Evolutionary conservation across 2,329 filamentous ascomycete species (phyloP), one percentile per base, ranked within the genome.

Genomic region (Penicillium sp.): DNA sequence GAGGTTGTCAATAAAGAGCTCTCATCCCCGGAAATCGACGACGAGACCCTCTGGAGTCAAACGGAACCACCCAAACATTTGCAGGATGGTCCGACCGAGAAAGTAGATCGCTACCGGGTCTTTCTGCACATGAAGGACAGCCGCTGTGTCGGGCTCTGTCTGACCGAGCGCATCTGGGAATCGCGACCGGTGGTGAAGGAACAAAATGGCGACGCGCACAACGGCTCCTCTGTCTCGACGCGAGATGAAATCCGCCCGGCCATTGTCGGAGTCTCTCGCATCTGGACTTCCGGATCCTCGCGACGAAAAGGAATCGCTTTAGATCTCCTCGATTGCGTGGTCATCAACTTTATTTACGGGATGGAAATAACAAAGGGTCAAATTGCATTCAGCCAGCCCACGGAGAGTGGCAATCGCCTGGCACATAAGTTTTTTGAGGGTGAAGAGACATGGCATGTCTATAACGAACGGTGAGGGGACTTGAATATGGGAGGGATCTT

Each of bases 351-450:
- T 65, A 77, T 84, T 53, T 82, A 83, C 59, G 81, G 81, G 2
- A 76, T 84, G 71, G 78, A 79, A 39, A 77, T 86, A 48, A 75
- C 79, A 19, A 86, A 83, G 68, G 75, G 78, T 12, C 71, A 80
- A 66, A 77, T 88, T 39, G 86, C 86, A 3, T 88, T 89, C 73
- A 87, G 84, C 64, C 84, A 87, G 65, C 85, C 86, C n/a, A 89
- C 86, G 0, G 82, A 83, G 63, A 83, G 81, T 65, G 86, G 86
- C 38, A 81, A 79, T 15, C 75, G 74, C 42, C 74, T 89, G 61
- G 84, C 85, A 9, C 77, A 81, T 65, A 81, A 79, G 59, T 88
- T 85, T 77, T 85, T 83, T 64, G 83, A 81, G 23, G 74, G 73
- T 47, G 74, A 79, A 48, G 78, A 78, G 60, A 82, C 81, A 48